These are phyloP conservation scores for Cutaneotrichosporon sp. DNA, from an alignment of 1,284 basidiomycete genomes.

Conservation along the genomic window DNA sequence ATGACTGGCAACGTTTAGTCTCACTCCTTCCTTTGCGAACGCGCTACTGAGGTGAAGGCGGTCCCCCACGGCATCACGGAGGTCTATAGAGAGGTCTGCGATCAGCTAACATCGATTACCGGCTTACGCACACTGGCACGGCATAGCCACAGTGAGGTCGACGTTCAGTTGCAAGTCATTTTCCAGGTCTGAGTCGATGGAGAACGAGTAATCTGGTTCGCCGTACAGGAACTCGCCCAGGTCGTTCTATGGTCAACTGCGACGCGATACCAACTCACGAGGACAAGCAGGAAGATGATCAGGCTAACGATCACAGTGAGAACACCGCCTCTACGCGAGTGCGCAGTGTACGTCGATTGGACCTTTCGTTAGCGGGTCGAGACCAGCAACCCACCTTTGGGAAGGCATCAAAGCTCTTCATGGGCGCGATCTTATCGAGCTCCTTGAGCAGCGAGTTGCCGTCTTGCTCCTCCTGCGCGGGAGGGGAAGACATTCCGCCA, in stretches of 20 bases:
- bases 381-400: slow-evolving; percentile 61
- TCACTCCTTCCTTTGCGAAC: slow-evolving; percentile 80
- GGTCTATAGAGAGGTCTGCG: slow-evolving; percentile 77
- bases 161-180: slow-evolving; percentile 79
- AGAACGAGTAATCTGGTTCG: slow-evolving; percentile 81
- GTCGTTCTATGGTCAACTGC: slow-evolving; percentile 64
- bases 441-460: slow-evolving; percentile 43
- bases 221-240: slow-evolving; percentile 87
- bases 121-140: slow-evolving; percentile 73
- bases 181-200: slow-evolving; percentile 66
- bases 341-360: slow-evolving; percentile 79
- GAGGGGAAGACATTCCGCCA: slow-evolving; percentile 1
- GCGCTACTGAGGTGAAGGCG: slow-evolving; percentile 78
- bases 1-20: slow-evolving; percentile 35
- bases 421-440: slow-evolving; percentile 52
- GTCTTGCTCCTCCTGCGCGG: neutral
- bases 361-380: slow-evolving; percentile 50
- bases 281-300: slow-evolving; percentile 58
- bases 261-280: slow-evolving; percentile 32
- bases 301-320: slow-evolving; percentile 76
- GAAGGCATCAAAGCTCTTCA: slow-evolving; percentile 63
- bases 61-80: slow-evolving; percentile 90
- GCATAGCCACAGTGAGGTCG: slow-evolving; percentile 87
- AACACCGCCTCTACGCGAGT: slow-evolving; percentile 81
- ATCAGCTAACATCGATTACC: neutral